Base-by-base conservation (phyloP, 352 stramenopile genomes). In the Pythium aphanidermatum region DNA sequence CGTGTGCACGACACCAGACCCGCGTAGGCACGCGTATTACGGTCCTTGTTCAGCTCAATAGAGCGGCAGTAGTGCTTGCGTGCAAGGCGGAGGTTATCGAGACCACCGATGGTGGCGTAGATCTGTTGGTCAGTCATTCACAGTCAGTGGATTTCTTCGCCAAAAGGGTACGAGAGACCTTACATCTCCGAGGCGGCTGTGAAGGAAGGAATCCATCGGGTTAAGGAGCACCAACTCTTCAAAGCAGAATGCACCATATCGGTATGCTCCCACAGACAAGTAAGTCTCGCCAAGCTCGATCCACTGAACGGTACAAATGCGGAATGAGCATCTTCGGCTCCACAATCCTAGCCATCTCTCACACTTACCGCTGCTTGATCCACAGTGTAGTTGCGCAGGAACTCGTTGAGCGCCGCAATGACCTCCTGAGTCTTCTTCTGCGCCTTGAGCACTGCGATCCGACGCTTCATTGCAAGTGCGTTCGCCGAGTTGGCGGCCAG, bases 151-250 rank as follows among this genome's bases (percentile, higher is more conserved):
- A n/a, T n/a, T n/a, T n/a, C n/a, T n/a, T n/a, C n/a, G n/a, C n/a
- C n/a, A n/a, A n/a, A 16, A 23, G 38, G 23, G 16, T 17, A 8
- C 38, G 9, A 25, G 36, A 13, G 21, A 34, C 50, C 55, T 29
- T 44, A 74, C 51, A 51, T 76, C 66, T 10, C 36, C 66, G 2
- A 76, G 54, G 14, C 63, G 59, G 41, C 43, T 60, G 44, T 73
- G 62, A 29, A 65, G 45, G 46, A 67, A 63, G n/a, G 61, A 63
- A 33, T 67, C 60, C 39, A 68, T 54, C 16, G 66, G 66, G 41
- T 76, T 71, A 23, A 62, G 55, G 27, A 76, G 28, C 34, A 69
- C 56, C 13, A 76, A 37, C 37, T 76, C 66, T 32, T 76, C 66
- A 30, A 66, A 76, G 63, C 66, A 73, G 47, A 73, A 76, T 7